These are phyloP conservation scores for Paratinospora sagittata DNA, from an alignment of 164 flowering plant genomes.

Conservation along the genomic window DNA sequence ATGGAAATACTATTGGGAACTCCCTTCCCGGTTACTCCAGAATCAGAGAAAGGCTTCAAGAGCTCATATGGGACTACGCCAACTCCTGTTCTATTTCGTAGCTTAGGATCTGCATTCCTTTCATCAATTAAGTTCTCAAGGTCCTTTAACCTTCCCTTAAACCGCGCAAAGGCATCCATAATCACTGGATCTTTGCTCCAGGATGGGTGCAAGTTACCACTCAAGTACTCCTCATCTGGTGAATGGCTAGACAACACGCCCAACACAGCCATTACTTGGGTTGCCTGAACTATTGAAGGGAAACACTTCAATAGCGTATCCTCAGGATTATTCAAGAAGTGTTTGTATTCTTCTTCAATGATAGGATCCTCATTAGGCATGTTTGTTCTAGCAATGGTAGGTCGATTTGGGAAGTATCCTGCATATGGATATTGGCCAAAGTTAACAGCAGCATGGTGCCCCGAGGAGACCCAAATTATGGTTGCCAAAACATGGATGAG, in stretches of 20 bases:
- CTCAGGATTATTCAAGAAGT: slow-evolving; percentile 25
- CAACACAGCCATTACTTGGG: slow-evolving; percentile 28
- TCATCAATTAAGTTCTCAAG: slow-evolving; percentile 31
- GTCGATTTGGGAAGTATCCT: slow-evolving; percentile 70
- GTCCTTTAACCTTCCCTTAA: slow-evolving; percentile 20
- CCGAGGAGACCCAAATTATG: slow-evolving; percentile 59
- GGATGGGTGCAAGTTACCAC: slow-evolving; percentile 19
- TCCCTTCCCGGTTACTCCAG: slow-evolving; percentile 25
- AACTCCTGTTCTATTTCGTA: slow-evolving; percentile 33
- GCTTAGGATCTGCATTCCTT: slow-evolving; percentile 23
- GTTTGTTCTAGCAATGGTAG: slow-evolving; percentile 45
- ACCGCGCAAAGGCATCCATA: slow-evolving; percentile 23
- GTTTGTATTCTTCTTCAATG: slow-evolving; percentile 11
- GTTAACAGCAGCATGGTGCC: slow-evolving; percentile 76
- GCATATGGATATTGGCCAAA: slow-evolving; percentile 61
- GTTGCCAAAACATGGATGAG: slow-evolving; percentile 45
- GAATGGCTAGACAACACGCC: slow-evolving; percentile 34
- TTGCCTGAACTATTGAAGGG: slow-evolving; percentile 33
- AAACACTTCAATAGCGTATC: slow-evolving; percentile 14
- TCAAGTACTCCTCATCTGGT: slow-evolving; percentile 35
- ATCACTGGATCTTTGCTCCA: slow-evolving; percentile 22
- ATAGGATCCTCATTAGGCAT: slow-evolving; percentile 52
- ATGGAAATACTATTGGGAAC: slow-evolving; percentile 17
- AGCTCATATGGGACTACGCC: slow-evolving; percentile 36
- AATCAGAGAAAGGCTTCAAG: slow-evolving; percentile 28